These are phyloP conservation scores for Fomitopsis schrenkii DNA, from an alignment of 1,284 basidiomycete species.

Conservation along the genomic window DNA sequence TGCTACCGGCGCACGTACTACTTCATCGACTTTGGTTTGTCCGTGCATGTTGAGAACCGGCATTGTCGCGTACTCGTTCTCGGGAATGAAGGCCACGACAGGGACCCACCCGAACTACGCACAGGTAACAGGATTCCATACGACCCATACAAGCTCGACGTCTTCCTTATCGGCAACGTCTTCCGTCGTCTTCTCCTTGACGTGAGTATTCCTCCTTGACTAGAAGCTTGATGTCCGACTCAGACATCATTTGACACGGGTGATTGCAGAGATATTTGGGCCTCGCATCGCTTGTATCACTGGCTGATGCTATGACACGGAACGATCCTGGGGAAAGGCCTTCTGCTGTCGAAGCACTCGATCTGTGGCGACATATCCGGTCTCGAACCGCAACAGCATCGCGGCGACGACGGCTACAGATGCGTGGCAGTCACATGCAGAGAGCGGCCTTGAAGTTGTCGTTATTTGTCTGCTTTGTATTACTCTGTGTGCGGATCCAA, in stretches of 20 bases:
- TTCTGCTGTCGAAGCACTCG: background rate
- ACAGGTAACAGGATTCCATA: constrained; percentile 14
- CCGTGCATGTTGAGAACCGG: constrained; percentile 6
- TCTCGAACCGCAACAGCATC: background rate
- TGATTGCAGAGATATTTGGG: background rate
- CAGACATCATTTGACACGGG: background rate
- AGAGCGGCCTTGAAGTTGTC: background rate
- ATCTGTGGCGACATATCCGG: background rate
- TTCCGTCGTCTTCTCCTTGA: constrained; percentile 10
- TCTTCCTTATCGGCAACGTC: constrained; percentile 23
- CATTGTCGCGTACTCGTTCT: constrained; percentile 6
- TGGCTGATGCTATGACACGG: background rate
- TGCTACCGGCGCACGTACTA: constrained; percentile 3
- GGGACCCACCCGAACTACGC: constrained; percentile 24
- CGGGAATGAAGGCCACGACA: constrained; percentile 17
- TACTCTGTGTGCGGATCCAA: background rate
- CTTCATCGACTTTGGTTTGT: constrained; percentile 23
- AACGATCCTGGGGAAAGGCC: background rate
- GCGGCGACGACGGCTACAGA: background rate
- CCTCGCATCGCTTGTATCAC: background rate
- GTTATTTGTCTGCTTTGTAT: background rate
- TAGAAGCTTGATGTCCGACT: background rate
- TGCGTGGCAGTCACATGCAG: background rate
- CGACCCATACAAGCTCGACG: constrained; percentile 28
- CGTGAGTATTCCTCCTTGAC: background rate